Evolutionary conservation across 495 filamentous ascomycete species (phyloP).

Genomic region (Penicillium simplicissimum): DNA sequence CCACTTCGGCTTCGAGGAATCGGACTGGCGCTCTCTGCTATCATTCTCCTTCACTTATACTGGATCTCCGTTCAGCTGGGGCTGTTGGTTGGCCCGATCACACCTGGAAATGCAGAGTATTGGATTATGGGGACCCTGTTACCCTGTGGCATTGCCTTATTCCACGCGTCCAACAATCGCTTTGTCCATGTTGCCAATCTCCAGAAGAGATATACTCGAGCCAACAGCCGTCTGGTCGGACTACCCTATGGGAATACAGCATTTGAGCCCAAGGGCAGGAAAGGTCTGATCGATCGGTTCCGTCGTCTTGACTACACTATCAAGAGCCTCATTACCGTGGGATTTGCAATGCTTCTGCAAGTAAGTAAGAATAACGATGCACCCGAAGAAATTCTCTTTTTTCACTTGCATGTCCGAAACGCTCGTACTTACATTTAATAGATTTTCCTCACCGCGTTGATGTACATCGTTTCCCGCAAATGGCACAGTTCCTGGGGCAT

Average conservation of each 20-base stretch:
- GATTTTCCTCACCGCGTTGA: constrained; percentile 34
- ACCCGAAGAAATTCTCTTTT: neutral
- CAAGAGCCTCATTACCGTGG: constrained; percentile 29
- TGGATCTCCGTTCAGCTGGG: constrained; percentile 58
- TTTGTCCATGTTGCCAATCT: constrained; percentile 60
- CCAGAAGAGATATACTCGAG: constrained; percentile 34
- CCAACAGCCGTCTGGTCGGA: constrained; percentile 10
- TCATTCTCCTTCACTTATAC: constrained; percentile 66
- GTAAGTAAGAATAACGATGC: neutral
- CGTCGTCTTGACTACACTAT: constrained; percentile 29
- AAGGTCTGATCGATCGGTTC: constrained; percentile 29
- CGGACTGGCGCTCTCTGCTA: constrained; percentile 56
- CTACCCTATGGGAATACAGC: neutral
- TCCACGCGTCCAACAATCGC: constrained; percentile 67
- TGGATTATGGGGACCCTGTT: constrained; percentile 76
- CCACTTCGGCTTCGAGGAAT: constrained; percentile 64
- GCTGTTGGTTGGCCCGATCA: constrained; percentile 57
- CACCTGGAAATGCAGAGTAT: constrained; percentile 60
- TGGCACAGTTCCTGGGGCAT: constrained; percentile 62
- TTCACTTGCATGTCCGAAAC: neutral
- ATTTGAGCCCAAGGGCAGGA: constrained; percentile 7
- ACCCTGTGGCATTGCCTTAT: constrained; percentile 68
- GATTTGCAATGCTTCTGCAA: constrained; percentile 25
- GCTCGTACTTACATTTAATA: neutral
- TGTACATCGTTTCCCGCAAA: constrained; percentile 67